These are phyloP conservation scores for Sugiyamaella americana DNA, from an alignment of 805 yeast species.

Conservation along the genomic window DNA sequence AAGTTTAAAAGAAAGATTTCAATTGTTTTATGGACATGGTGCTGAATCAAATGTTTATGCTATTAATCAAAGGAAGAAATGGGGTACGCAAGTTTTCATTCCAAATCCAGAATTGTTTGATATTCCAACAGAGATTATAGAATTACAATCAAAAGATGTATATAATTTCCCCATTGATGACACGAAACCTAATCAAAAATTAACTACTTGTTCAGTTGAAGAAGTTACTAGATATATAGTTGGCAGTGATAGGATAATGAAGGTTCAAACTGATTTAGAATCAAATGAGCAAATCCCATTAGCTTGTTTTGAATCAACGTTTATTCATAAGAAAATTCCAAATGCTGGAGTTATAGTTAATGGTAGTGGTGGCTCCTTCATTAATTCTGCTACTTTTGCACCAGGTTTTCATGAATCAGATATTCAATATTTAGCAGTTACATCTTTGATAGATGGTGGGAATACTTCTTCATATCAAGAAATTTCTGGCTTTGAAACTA, in stretches of 20 bases:
- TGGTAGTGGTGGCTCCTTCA: conserved; percentile 46
- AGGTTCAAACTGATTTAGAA: neutral
- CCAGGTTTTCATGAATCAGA: conserved; percentile 22
- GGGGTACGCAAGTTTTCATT: conserved; percentile 45
- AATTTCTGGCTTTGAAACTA: conserved; percentile 1
- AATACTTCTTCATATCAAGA: neutral
- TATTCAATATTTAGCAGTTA: conserved; percentile 45
- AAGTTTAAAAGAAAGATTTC: conserved; percentile 37
- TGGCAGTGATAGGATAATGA: neutral
- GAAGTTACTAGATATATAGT: neutral
- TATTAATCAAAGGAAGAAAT: conserved; percentile 41
- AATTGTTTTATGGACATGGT: conserved; percentile 46
- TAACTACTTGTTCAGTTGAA: neutral
- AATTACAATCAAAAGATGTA: neutral
- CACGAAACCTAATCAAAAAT: neutral
- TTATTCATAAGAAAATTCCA: conserved; percentile 1
- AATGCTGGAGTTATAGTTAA: conserved; percentile 41
- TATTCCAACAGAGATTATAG: neutral
- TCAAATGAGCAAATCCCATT: neutral
- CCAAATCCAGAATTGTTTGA: conserved; percentile 33
- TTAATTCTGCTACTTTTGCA: conserved; percentile 51
- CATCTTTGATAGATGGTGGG: conserved; percentile 35
- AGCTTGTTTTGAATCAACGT: neutral
- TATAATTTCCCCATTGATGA: neutral
- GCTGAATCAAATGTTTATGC: conserved; percentile 38